Evolutionary conservation across 257 asterid species (phyloP).

Genomic region (Solanum chilense): DNA sequence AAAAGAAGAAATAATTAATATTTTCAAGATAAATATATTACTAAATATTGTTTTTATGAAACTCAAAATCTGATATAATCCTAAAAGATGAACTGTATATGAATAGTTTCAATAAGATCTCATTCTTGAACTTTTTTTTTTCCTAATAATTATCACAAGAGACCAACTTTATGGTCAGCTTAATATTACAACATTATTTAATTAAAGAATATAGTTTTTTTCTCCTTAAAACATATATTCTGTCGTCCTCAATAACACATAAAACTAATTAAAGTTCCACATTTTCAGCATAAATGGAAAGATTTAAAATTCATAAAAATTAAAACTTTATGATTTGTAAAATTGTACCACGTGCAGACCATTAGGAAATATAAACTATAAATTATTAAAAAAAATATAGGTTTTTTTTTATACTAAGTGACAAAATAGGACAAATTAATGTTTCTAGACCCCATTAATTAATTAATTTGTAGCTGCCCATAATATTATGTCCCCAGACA

Average conservation of each 20-base stretch:
- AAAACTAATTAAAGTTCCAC: not conserved
- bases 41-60: not conserved
- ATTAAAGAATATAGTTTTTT: not conserved
- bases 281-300: not conserved
- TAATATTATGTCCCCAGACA: slow-evolving; percentile 16
- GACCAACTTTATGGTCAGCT: not conserved
- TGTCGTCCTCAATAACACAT: not conserved
- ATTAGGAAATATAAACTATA: not conserved
- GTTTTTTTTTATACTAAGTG: not conserved
- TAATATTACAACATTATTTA: not conserved
- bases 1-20: not conserved
- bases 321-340: not conserved
- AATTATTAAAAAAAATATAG: too few species aligned
- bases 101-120: not conserved
- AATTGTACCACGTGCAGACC: slow-evolving; percentile 6
- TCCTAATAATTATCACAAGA: not conserved
- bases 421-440: not conserved
- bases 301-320: not conserved
- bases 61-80: not conserved
- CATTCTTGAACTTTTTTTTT: not conserved
- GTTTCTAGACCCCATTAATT: slow-evolving; percentile 9
- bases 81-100: not conserved
- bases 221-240: not conserved
- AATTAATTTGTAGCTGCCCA: slow-evolving; percentile 22
- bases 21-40: not conserved